Evolutionary conservation across 208 protist species (phyloP), one percentile per base, ranked within the genome.

Genomic region (Entamoeba invadens): DNA sequence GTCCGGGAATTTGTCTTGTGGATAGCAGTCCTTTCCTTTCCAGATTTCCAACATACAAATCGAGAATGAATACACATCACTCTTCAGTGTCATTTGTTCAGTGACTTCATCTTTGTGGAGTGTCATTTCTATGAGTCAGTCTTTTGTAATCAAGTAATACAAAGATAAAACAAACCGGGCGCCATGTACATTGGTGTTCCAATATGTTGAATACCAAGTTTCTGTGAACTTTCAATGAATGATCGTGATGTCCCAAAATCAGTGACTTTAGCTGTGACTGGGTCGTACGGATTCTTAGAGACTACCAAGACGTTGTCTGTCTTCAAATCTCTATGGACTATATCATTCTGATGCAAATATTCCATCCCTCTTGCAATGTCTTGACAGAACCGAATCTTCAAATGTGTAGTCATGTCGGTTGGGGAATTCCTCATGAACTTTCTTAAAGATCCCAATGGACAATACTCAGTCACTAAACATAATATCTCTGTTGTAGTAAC

Each of bases 111-210:
- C 57, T 77, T 77, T 77, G 21, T 77, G 57, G 21, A 77, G 35
- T 77, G 57, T 77, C 57, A 77, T 77, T 77, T 77, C 57, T 77
- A n/a, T n/a, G n/a, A n/a, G n/a, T n/a, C n/a, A n/a, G n/a, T n/a
- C n/a, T n/a, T n/a, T n/a, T n/a, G n/a, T n/a, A n/a, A n/a, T n/a
- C n/a, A n/a, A n/a, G n/a, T n/a, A n/a, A n/a, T n/a, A n/a, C n/a
- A n/a, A n/a, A n/a, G n/a, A n/a, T n/a, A n/a, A n/a, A n/a, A n/a
- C n/a, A n/a, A n/a, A n/a, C n/a, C n/a, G n/a, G 57, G 57, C 2
- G 57, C 57, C 57, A 77, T 77, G 35, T 77, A 77, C 21, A 77
- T n/a, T n/a, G 57, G 57, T 77, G 57, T 77, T 4, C 57, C 57
- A 21, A 77, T 77, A n/a, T 77, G 57, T 77, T 77, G 57, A 77